Evolutionary conservation across 257 asterid species (phyloP).

Genomic region (Dorcoceras hygrometricum): DNA sequence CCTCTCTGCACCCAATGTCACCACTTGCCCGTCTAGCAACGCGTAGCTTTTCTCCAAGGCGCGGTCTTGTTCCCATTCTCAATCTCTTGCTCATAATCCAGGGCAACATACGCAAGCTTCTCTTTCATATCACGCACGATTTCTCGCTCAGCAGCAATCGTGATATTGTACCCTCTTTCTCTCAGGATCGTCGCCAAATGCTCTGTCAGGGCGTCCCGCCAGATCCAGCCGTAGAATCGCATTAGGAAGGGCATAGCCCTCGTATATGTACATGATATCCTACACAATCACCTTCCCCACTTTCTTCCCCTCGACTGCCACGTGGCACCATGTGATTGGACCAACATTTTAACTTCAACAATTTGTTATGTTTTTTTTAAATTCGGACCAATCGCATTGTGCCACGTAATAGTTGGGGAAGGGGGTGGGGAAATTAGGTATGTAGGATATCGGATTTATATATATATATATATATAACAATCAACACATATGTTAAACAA

Average conservation of each 20-base stretch:
- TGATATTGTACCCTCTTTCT: slow-evolving; percentile 38
- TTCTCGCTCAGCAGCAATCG: slow-evolving; percentile 39
- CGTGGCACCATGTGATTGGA: slow-evolving; percentile 45
- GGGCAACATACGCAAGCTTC: slow-evolving; percentile 38
- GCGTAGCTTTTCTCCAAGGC: slow-evolving; percentile 37
- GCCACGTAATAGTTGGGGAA: no score
- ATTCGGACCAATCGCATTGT: no score
- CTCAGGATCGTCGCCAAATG: slow-evolving; percentile 30
- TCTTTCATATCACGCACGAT: slow-evolving; percentile 42
- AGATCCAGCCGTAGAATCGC: slow-evolving; percentile 36
- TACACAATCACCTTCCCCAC: no score
- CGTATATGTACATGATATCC: no score
- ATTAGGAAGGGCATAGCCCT: slow-evolving; percentile 40
- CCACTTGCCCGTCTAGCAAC: slow-evolving; percentile 41
- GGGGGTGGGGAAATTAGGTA: no score
- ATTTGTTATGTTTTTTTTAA: no score
- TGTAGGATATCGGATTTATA: no score
- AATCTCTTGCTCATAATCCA: slow-evolving; percentile 36
- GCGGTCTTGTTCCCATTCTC: slow-evolving; percentile 35
- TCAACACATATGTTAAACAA: no score
- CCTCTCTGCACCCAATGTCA: slow-evolving; percentile 41
- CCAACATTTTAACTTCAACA: no score
- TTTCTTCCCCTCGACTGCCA: no score
- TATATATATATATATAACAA: no score
- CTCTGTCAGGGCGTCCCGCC: slow-evolving; percentile 39